A percentile compares a stretch with the other conserved stretches of the same genome.
Evolutionary conservation across 352 stramenopile species (phyloP).

Genomic region (Globisporangium radiosum): DNA sequence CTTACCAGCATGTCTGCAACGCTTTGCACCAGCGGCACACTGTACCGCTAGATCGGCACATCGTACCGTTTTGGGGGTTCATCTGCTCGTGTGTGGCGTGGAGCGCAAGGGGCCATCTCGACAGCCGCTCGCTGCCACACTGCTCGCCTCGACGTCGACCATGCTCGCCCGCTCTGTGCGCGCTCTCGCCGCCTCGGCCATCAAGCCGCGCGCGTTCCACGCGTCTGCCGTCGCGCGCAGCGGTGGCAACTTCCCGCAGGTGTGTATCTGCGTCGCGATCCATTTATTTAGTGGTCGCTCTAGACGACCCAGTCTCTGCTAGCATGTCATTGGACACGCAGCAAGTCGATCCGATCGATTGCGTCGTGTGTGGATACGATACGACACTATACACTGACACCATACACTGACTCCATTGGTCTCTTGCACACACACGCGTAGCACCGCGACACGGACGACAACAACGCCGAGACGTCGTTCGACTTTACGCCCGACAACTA

Average conservation of each 20-base stretch:
- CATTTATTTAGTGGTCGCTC: no score
- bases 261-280: not conserved
- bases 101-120: not conserved
- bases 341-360: no score
- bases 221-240: slow-evolving; percentile 35
- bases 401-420: not conserved
- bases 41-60: slow-evolving; percentile 1
- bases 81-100: not conserved
- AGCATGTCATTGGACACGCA: no score
- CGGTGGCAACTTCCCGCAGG: slow-evolving; percentile 23
- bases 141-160: slow-evolving; percentile 3
- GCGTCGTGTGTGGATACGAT: not conserved
- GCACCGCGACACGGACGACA: slow-evolving; percentile 96
- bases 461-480: slow-evolving; percentile 94
- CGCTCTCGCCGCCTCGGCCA: slow-evolving; percentile 23
- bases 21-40: not conserved
- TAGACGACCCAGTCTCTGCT: no score
- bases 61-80: not conserved
- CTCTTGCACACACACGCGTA: slow-evolving; percentile 17
- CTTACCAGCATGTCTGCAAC: not conserved
- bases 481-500: slow-evolving; percentile 99
- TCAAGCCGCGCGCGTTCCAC: slow-evolving; percentile 34
- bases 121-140: not conserved
- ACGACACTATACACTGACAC: not conserved
- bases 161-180: slow-evolving; percentile 67